These are phyloP conservation scores for Litsea cubeba DNA, from an alignment of 164 flowering plant species.

Conservation along the genomic window DNA sequence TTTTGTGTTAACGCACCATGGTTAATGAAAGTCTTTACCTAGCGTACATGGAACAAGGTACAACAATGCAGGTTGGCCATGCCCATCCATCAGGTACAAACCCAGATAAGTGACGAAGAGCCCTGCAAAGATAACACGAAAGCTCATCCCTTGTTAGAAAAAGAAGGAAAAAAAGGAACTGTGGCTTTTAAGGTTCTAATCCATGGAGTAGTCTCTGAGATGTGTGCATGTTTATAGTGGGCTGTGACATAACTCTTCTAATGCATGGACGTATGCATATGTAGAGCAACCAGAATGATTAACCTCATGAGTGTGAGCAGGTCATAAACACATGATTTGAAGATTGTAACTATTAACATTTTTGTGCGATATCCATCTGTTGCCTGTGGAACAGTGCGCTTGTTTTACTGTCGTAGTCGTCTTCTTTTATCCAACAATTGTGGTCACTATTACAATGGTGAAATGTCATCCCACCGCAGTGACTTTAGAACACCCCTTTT, in stretches of 20 bases:
- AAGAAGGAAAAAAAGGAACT: background rate
- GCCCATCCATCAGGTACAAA: constrained; percentile 72
- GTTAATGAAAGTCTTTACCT: constrained; percentile 38
- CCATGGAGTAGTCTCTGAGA: background rate
- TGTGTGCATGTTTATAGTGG: background rate
- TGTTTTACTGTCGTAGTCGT: background rate
- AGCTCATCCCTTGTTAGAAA: background rate
- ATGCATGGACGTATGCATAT: background rate
- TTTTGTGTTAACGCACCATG: too few species aligned
- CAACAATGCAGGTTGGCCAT: constrained; percentile 85
- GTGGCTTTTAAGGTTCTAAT: background rate
- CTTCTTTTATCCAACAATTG: background rate
- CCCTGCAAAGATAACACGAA: constrained; percentile 34
- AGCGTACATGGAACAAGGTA: constrained; percentile 90
- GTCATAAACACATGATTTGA: background rate
- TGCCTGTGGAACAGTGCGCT: background rate
- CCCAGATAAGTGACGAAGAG: constrained; percentile 63
- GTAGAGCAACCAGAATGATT: too few species aligned
- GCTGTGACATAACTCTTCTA: background rate
- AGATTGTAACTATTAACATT: background rate
- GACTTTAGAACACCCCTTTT: background rate
- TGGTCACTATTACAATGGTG: background rate
- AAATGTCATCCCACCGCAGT: background rate
- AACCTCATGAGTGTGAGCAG: background rate
- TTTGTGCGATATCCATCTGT: background rate